These are phyloP conservation scores for Ricinus communis DNA, from an alignment of 345 rosid genomes.

Conservation along the genomic window DNA sequence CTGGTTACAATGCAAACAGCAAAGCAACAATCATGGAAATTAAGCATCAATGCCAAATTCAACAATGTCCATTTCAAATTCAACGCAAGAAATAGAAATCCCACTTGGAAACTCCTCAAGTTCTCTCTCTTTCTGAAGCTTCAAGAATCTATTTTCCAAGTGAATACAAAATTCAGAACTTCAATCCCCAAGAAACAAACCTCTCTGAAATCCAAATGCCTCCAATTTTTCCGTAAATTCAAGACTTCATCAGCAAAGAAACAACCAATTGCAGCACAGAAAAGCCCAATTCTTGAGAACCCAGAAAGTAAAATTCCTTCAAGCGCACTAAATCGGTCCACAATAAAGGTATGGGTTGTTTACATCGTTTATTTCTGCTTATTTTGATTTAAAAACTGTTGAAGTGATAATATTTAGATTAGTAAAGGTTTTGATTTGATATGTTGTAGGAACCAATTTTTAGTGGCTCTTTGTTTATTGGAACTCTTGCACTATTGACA, in stretches of 20 bases:
- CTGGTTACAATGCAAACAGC: constrained; percentile 27
- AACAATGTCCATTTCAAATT: constrained; percentile 31
- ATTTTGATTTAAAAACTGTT: neutral
- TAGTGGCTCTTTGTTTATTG: constrained; percentile 12
- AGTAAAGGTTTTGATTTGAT: neutral
- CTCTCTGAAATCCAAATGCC: constrained; percentile 24
- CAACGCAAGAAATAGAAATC: constrained; percentile 18
- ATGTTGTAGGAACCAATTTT: constrained; percentile 7
- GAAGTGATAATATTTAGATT: neutral
- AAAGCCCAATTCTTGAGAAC: constrained; percentile 6
- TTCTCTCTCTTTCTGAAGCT: constrained; percentile 34
- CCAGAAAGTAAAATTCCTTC: constrained; percentile 13
- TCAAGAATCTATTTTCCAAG: constrained; percentile 22
- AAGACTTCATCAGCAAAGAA: constrained; percentile 8
- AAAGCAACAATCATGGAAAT: constrained; percentile 32
- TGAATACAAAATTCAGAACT: constrained; percentile 22
- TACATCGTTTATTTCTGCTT: neutral
- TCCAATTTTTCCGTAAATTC: constrained; percentile 14
- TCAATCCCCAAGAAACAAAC: constrained; percentile 8
- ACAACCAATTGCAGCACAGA: neutral
- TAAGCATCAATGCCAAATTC: constrained; percentile 29
- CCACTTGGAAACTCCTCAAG: constrained; percentile 26
- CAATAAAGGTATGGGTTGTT: constrained; percentile 3
- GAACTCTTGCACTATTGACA: constrained; percentile 12
- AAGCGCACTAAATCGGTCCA: neutral